phyloP scores from a whole-genome alignment of 495 filamentous ascomycete genomes.

The Stereocaulon alpinum region DNA sequence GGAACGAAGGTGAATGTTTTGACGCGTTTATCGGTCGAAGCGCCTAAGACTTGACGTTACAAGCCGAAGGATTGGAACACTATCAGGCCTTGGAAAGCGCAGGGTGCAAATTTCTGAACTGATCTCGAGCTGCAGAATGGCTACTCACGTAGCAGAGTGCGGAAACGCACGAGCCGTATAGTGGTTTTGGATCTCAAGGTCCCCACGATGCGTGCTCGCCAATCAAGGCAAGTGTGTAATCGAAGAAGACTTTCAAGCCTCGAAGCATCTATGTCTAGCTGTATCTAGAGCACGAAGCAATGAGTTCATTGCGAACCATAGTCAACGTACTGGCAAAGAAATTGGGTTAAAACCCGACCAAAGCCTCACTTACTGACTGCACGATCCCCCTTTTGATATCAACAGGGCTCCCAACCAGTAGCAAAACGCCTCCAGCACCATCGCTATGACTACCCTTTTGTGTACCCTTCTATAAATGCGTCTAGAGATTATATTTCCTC shows the following conservation, averaged over 20 bases:
- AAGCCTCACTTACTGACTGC: constrained; percentile 4
- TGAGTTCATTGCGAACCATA: not conserved
- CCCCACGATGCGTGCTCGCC: not conserved
- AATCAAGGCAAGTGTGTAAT: too few relatives aligned
- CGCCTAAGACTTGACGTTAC: not conserved
- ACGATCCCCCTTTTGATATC: not conserved
- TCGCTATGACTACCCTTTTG: constrained; percentile 8
- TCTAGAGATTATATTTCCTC: not conserved
- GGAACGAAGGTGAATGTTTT: not conserved
- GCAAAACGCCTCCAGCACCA: constrained; percentile 16
- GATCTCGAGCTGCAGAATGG: not conserved
- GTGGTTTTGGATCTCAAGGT: not conserved
- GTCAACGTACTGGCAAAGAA: not conserved
- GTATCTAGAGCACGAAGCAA: not conserved
- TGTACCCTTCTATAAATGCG: not conserved
- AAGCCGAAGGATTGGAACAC: not conserved
- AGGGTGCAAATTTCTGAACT: too few relatives aligned
- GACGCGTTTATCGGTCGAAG: not conserved
- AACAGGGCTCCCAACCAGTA: not conserved
- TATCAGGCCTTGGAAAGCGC: not conserved
- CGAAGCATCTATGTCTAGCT: not conserved
- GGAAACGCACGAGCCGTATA: not conserved
- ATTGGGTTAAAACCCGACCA: too few relatives aligned
- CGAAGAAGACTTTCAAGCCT: too few relatives aligned
- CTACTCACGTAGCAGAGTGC: not conserved